Evolutionary conservation across 2,329 filamentous ascomycete genomes (phyloP), one percentile per base, ranked within the genome.

Genomic region (Colletotrichum plurivorum): DNA sequence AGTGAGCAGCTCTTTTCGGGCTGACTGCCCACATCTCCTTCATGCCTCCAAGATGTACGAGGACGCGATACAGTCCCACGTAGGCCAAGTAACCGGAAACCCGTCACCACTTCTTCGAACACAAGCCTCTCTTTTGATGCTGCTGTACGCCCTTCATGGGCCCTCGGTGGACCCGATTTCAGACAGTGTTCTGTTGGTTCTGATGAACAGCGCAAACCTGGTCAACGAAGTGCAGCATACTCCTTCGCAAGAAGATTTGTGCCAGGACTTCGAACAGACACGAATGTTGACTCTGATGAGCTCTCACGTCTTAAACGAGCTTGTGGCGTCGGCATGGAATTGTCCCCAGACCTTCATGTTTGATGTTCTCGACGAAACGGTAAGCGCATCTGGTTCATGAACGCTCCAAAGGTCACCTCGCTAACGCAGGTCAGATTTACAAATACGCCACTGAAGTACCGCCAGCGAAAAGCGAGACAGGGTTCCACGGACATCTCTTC

Each of bases 1-100:
- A 13, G 52, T 54, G n/a, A 39, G 52, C 52, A 54, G 52, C 31
- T 54, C 52, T 9, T 54, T 54, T 13, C 25, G 52, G 5, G n/a
- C 52, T 13, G 52, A 54, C 27, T 54, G 52, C 15, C 52, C 52
- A 16, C 52, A 54, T n/a, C 52, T 54, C 6, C n/a, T 22, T 7
- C 52, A 54, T 10, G 52, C 52, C 10, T 54, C 52, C 52, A 31
- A n/a, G 8, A 27, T 39, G 12, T 27, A 54, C 36, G 52, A 54
- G 16, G 52, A 54, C 5, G 52, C 52, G 8, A 54, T 54, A 15
- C 41, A 16, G 2, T 6, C 41, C 13, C 12, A 43, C 16, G 4
- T 43, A 5, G 4, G 41, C 13, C 41, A 43, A 43, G 12, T 43
- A 13, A 43, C 41, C 2, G 41, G 41, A 16, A 13, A 43, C 16